These are phyloP conservation scores for Scortechinia acanthostroma DNA, from an alignment of 2,329 filamentous ascomycete species.

Conservation along the genomic window DNA sequence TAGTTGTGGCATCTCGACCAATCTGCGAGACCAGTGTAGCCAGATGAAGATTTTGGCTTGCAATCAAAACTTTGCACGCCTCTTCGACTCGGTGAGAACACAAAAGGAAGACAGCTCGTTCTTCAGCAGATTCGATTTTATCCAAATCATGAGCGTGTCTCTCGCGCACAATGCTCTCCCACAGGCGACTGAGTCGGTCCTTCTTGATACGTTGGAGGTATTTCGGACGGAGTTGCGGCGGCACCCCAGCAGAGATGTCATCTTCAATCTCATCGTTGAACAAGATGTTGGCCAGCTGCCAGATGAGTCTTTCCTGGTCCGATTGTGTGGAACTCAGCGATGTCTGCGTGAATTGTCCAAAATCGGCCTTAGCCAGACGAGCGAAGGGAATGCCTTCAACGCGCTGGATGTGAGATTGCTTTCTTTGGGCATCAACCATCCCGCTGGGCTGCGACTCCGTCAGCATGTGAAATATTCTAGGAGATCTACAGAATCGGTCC, in stretches of 20 bases:
- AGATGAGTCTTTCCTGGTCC: constrained; percentile 68
- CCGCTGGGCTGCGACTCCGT: constrained; percentile 38
- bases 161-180: constrained; percentile 59
- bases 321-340: constrained; percentile 21
- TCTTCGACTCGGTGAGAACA: constrained; percentile 74
- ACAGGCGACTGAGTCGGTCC: constrained; percentile 60
- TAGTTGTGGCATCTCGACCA: constrained; percentile 62
- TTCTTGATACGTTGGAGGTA: constrained; percentile 36
- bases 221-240: not conserved
- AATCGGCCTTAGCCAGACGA: constrained; percentile 6
- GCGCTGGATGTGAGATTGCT: constrained; percentile 39
- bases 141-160: constrained; percentile 44
- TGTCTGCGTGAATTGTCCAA: not conserved
- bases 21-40: constrained; percentile 79
- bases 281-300: constrained; percentile 79
- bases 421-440: constrained; percentile 45
- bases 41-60: constrained; percentile 74
- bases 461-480: no score
- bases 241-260: not conserved
- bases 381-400: constrained; percentile 1
- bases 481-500: constrained; percentile 7
- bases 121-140: constrained; percentile 61
- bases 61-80: constrained; percentile 73
- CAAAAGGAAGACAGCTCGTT: constrained; percentile 76
- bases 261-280: constrained; percentile 54